Evolutionary conservation across 2,329 filamentous ascomycete genomes (phyloP).

Genomic region (Stachybotrys chlorohalonatus): DNA sequence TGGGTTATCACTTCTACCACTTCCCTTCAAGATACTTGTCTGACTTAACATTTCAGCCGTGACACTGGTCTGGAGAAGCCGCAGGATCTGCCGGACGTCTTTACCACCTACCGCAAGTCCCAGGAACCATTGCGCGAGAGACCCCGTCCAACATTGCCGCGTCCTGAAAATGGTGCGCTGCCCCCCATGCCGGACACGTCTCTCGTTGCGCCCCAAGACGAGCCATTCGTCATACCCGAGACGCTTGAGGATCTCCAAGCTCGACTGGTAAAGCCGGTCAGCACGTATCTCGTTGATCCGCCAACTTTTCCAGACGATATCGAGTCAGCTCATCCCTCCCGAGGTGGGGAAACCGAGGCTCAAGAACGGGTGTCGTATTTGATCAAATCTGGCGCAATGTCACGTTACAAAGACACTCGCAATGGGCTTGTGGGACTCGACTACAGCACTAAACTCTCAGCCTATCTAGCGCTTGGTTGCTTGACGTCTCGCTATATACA

Average conservation of each 20-base stretch:
- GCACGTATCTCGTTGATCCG: slow-evolving; percentile 37
- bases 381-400: slow-evolving; percentile 50
- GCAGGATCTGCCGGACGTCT: slow-evolving; percentile 61
- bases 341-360: slow-evolving; percentile 56
- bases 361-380: slow-evolving; percentile 51
- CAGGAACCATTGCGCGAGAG: slow-evolving; percentile 61
- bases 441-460: slow-evolving; percentile 69
- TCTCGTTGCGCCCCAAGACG: slow-evolving; percentile 45
- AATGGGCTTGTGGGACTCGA: slow-evolving; percentile 63
- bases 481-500: slow-evolving; percentile 68
- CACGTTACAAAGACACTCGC: slow-evolving; percentile 58
- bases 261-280: slow-evolving; percentile 49
- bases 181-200: slow-evolving; percentile 44
- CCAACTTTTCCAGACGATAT: slow-evolving; percentile 43
- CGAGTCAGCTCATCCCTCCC: slow-evolving; percentile 55
- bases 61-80: slow-evolving; percentile 52
- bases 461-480: slow-evolving; percentile 62
- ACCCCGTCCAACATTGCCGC: slow-evolving; percentile 48
- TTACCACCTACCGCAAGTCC: slow-evolving; percentile 64
- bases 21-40: not conserved
- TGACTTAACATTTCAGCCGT: slow-evolving; percentile 36
- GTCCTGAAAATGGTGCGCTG: slow-evolving; percentile 39
- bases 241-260: slow-evolving; percentile 42
- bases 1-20: slow-evolving; percentile 32
- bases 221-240: slow-evolving; percentile 55